These are phyloP conservation scores for Ceratobasidium theobromae DNA, from an alignment of 1,284 basidiomycete genomes.

Conservation along the genomic window DNA sequence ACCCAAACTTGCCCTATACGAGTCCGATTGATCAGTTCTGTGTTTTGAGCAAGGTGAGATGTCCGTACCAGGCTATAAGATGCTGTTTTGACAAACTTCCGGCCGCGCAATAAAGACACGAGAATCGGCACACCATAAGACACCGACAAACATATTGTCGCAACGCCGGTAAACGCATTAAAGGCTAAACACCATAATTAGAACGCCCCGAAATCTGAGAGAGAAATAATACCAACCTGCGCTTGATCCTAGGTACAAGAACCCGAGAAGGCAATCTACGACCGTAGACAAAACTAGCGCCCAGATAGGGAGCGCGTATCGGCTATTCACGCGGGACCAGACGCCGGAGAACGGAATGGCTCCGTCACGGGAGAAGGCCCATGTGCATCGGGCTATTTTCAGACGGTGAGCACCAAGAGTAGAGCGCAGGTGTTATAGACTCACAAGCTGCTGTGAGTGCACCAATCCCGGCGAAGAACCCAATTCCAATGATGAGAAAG, in stretches of 20 bases:
- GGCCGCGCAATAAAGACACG: slow-evolving; percentile 43
- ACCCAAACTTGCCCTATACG: slow-evolving; percentile 43
- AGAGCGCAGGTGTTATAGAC: too few species aligned
- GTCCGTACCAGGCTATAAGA: slow-evolving; percentile 42
- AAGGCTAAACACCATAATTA: slow-evolving; percentile 37
- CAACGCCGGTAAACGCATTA: slow-evolving; percentile 44
- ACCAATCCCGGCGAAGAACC: slow-evolving; percentile 49
- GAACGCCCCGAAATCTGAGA: background rate
- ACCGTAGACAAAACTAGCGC: slow-evolving; percentile 46
- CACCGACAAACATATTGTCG: slow-evolving; percentile 43
- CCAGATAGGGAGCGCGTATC: slow-evolving; percentile 46
- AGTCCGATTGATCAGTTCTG: background rate
- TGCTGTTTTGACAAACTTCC: slow-evolving; percentile 43
- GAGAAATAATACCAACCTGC: slow-evolving; percentile 39
- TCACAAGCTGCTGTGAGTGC: slow-evolving; percentile 47
- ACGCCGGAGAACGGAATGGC: slow-evolving; percentile 46
- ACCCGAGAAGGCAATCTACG: slow-evolving; percentile 46
- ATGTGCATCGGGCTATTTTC: slow-evolving; percentile 46
- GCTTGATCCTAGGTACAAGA: slow-evolving; percentile 44
- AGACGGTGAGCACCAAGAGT: too few species aligned
- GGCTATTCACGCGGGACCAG: slow-evolving; percentile 46
- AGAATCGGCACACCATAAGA: slow-evolving; percentile 48
- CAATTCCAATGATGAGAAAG: slow-evolving; percentile 50
- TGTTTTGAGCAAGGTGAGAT: background rate
- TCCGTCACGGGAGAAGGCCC: slow-evolving; percentile 49